Percentiles rank a stretch among this genome's conserved stretches.
These are phyloP conservation scores for Smallanthus sonchifolius DNA, from an alignment of 129 eudicot species.

Conservation along the genomic window DNA sequence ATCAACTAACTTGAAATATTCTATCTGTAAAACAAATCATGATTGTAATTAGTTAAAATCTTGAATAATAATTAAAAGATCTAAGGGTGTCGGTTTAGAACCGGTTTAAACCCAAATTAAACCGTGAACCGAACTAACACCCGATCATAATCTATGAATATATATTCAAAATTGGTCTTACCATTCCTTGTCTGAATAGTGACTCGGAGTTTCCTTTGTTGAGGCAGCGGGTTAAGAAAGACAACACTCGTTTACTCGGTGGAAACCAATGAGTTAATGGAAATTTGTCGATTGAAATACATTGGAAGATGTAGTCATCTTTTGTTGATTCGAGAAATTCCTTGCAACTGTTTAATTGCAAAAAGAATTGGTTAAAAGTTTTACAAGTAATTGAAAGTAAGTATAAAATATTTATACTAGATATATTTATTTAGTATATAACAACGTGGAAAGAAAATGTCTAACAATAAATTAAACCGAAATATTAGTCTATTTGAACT, in stretches of 20 bases:
- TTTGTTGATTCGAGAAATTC: slow-evolving; percentile 6
- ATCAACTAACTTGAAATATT: slow-evolving; percentile 2
- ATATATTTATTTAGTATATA: too few species aligned
- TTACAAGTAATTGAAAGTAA: too few species aligned
- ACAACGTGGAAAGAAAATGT: too few species aligned
- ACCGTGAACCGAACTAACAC: too few species aligned
- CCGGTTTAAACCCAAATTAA: too few species aligned
- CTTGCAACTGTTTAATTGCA: slow-evolving; percentile 16
- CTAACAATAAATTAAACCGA: too few species aligned
- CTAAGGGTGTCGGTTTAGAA: too few species aligned
- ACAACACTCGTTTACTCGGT: neutral
- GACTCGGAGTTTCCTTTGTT: slow-evolving; percentile 23
- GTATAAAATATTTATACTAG: too few species aligned
- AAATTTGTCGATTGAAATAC: slow-evolving; percentile 21
- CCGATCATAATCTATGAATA: neutral
- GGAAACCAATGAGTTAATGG: neutral
- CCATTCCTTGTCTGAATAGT: slow-evolving; percentile 24
- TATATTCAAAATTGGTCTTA: neutral
- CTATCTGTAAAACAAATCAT: neutral
- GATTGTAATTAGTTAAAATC: neutral
- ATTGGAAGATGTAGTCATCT: slow-evolving; percentile 17
- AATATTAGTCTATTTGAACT: too few species aligned
- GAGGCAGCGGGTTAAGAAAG: slow-evolving; percentile 24
- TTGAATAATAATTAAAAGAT: neutral
- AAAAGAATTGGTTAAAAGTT: neutral